A percentile compares a stretch with the other conserved stretches of the same genome.
phyloP scores from a whole-genome alignment of 768 basidiomycete species.

The Tricholoma furcatifolium region DNA sequence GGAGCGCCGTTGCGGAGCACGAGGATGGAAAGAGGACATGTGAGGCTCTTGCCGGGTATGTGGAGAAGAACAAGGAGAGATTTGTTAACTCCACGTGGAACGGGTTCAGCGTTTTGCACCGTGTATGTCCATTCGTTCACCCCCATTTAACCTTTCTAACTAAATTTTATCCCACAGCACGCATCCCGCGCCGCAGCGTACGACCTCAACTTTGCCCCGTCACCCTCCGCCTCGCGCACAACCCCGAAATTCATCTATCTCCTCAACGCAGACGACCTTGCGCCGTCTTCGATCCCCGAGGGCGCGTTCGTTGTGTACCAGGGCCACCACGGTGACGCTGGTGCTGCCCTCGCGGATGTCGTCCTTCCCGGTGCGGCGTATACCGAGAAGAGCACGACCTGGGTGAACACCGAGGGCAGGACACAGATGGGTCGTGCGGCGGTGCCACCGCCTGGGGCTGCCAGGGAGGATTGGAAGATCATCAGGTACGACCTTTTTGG shows the following conservation, averaged over 20 bases:
- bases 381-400: constrained; percentile 86
- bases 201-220: constrained; percentile 91
- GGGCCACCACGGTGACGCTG: constrained; percentile 96
- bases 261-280: constrained; percentile 92
- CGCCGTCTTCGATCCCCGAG: constrained; percentile 82
- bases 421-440: constrained; percentile 89
- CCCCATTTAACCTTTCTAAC: background rate
- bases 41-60: constrained; percentile 75
- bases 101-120: constrained; percentile 89
- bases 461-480: constrained; percentile 97
- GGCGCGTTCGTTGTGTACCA: constrained; percentile 98
- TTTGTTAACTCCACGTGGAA: constrained; percentile 92
- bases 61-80: constrained; percentile 70
- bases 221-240: constrained; percentile 68
- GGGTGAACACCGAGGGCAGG: constrained; percentile 97
- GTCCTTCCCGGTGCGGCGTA: constrained; percentile 91
- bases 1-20: constrained; percentile 84
- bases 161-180: constrained; percentile 41
- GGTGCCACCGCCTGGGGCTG: constrained; percentile 91
- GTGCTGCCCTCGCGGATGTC: constrained; percentile 96
- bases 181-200: constrained; percentile 94
- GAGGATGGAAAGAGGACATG: constrained; percentile 78
- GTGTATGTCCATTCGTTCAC: constrained; percentile 44
- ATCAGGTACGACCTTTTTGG: constrained; percentile 56
- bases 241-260: constrained; percentile 96